Percentiles rank a stretch among this genome's conserved stretches.
Conservation (phyloP, 305 asterid species). For the Rubia tinctorum region DNA sequence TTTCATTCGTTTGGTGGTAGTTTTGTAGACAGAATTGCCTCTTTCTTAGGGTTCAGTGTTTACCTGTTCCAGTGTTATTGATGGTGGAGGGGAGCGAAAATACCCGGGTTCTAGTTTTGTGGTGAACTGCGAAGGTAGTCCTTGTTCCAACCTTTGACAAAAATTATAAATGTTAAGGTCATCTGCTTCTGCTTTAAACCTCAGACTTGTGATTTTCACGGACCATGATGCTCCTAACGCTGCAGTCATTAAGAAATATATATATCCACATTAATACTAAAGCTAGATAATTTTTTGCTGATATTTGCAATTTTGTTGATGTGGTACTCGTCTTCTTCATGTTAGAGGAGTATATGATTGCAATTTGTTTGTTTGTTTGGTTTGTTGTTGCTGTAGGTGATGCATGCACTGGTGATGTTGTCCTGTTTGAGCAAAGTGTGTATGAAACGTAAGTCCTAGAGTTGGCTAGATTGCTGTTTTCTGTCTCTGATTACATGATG, state of each 20-base stretch:
- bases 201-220: no score
- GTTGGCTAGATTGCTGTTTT: not conserved
- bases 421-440: slow-evolving; percentile 80
- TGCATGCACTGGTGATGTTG: slow-evolving; percentile 83
- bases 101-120: slow-evolving; percentile 76
- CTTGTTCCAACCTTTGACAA: not conserved
- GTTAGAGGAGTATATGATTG: not conserved
- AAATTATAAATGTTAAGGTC: no score
- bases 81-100: slow-evolving; percentile 70
- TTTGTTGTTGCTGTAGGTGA: slow-evolving; percentile 58
- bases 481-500: no score
- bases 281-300: no score
- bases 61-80: slow-evolving; percentile 42
- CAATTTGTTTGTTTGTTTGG: slow-evolving; percentile 1
- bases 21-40: not conserved
- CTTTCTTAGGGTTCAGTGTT: not conserved
- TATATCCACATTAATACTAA: not conserved
- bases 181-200: no score
- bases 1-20: not conserved
- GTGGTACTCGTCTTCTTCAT: not conserved
- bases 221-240: no score
- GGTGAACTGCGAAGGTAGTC: slow-evolving; percentile 74
- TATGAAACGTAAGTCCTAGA: slow-evolving; percentile 61
- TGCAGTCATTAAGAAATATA: not conserved
- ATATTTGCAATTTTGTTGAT: not conserved